Base-by-base conservation (phyloP, 345 rosid species). In the Arabidopsis suecica region DNA sequence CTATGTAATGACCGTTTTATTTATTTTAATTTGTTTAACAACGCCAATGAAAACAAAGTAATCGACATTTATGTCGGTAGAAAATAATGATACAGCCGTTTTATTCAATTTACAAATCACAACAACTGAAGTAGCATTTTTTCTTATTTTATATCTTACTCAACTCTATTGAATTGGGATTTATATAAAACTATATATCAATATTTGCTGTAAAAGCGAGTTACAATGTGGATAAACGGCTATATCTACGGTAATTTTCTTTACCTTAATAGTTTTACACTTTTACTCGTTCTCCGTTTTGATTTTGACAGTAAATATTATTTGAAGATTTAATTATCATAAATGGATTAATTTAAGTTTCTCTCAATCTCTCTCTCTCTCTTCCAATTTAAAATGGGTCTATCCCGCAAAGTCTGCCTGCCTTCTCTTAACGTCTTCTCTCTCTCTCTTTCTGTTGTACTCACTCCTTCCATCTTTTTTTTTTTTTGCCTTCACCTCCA, bases 371-470 rank as follows among this genome's bases (percentile, higher is more conserved):
- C 6, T 65, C 32, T 56, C 6, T 65, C 32, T 49, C 50, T 71
- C 38, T 64, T 76, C 85, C 83, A 83, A 89, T 85, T 87, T 88
- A 83, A 91, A 88, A 91, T 74, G 32, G 32, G 66, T 51, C 80
- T 45, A 80, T 77, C 82, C 89, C 87, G 84, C 78, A 84, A 85
- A 83, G 81, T 61, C 71, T 74, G 87, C 90, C 79, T 79, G 55
- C 81, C 83, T 80, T 81, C 82, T 89, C 82, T 86, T 84, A 90
- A 87, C 86, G 85, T 87, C 75, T 80, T 57, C 51, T 55, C 56
- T 23, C 32, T 41, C 61, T 68, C 32, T 41, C 61, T 68, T 69
- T 56, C 65, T 38, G 48, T 32, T 67, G 53, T 49, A 6, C 69
- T 62, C 61, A 61, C 69, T 74, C 61, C 41, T 18, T 42, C 47